Evolutionary conservation across 2,329 filamentous ascomycete species (phyloP).

Genomic region (Aspergillus costaricaensis): DNA sequence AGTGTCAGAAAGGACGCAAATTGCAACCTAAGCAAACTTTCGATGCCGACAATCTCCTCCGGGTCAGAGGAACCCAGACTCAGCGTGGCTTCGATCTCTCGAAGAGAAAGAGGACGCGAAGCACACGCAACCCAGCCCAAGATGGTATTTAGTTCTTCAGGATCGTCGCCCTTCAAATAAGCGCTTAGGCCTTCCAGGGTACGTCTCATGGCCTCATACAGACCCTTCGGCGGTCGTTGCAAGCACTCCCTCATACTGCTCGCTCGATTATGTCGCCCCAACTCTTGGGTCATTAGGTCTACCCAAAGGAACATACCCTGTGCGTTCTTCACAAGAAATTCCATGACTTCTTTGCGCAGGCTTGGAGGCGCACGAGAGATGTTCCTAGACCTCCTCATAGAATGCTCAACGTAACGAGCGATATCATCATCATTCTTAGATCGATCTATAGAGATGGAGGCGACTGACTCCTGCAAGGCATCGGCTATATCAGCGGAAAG

Average conservation of each 20-base stretch:
- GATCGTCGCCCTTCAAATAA: background rate
- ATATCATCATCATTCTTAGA: background rate
- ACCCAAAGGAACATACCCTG: constrained; percentile 5
- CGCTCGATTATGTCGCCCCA: background rate
- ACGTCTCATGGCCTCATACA: background rate
- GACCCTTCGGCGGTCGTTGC: background rate
- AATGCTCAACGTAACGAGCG: background rate
- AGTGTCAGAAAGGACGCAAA: background rate
- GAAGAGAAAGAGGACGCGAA: background rate
- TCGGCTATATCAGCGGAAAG: background rate
- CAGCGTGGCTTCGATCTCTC: background rate
- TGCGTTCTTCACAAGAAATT: background rate
- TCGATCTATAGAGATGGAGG: background rate
- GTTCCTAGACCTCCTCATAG: background rate
- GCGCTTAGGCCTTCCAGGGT: background rate
- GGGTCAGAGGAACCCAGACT: background rate
- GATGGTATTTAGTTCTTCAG: background rate
- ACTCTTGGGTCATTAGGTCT: background rate
- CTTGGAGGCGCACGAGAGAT: background rate
- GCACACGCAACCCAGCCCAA: background rate
- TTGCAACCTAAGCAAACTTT: background rate
- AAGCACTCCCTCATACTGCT: background rate
- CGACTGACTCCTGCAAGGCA: background rate
- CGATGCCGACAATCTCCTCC: background rate
- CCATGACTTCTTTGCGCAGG: background rate